Base-by-base conservation (phyloP, 192 early-diverging fungal species). In the Coemansia sp. region DNA sequence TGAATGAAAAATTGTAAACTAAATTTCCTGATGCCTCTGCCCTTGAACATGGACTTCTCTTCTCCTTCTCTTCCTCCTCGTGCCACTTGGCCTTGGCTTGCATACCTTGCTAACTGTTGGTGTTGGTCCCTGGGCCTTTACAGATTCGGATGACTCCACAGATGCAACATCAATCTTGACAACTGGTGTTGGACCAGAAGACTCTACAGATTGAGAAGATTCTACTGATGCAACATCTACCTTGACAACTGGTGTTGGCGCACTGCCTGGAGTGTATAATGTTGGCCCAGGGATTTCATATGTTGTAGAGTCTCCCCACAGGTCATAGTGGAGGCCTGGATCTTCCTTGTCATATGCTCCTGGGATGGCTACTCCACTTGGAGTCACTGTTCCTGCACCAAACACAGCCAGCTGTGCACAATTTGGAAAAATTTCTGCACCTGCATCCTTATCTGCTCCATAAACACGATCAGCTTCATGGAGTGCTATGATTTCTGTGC, bases 401-500 rank as follows among this genome's bases (percentile, higher is more conserved):
- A 20, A 60, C 12, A 77, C 70, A 16, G 62, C 30, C 11, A 77
- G 45, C 41, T 77, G 76, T 2, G 62, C 71, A 38, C 76, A 77
- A 62, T 77, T 77, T 15, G 67, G 53, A 21, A 73, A 77, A 15
- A 73, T 65, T 46, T 77, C 69, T 5, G 60, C 64, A 4, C 52
- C 69, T 34, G 60, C 53, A 23, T 15, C 33, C 11, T 53, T 33
- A 33, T 72, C 64, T 35, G 57, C 64, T 18, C 52, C 60, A 60
- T 72, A 66, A 18, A 61, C 64, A 15, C 52, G 62, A 10, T 60
- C 55, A 0, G 75, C 53, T 4, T 70, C 60, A 44, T 76, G 75
- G 14, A 76, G 39, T 5, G 75, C 69, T 38, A 76, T 71, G 18
- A 76, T 62, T 21, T 76, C 75, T 10, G 69, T 72, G 45, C 75